phyloP scores from a whole-genome alignment of 176 grass and related monocot species.

The Juncus inflexus region DNA sequence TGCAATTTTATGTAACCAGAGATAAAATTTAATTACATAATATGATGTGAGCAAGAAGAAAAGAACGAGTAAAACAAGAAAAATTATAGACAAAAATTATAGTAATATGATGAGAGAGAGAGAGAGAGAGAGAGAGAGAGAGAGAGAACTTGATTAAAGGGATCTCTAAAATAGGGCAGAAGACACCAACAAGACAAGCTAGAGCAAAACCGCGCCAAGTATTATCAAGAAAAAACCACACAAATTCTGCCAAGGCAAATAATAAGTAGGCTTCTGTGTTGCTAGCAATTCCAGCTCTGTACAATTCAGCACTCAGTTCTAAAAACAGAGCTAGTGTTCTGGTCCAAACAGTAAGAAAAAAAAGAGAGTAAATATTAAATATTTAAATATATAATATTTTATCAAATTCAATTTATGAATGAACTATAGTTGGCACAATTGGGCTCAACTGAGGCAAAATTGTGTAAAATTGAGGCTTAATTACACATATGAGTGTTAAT shows the following conservation, averaged over 20 bases:
- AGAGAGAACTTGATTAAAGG: slow-evolving; percentile 59
- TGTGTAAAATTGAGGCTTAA: background rate
- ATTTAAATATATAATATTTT: too few relatives aligned
- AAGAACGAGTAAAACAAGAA: background rate
- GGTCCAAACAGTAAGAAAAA: slow-evolving; percentile 36
- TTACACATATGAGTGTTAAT: background rate
- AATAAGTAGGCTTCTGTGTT: slow-evolving; percentile 54
- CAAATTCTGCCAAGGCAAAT: slow-evolving; percentile 62
- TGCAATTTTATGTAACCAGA: background rate
- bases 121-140: background rate
- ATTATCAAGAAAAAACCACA: slow-evolving; percentile 70
- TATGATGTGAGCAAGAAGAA: background rate
- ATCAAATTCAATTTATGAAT: too few relatives aligned
- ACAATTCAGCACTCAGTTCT: slow-evolving; percentile 86
- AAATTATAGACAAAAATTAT: background rate
- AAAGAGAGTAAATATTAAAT: slow-evolving; percentile 29
- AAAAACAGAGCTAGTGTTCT: slow-evolving; percentile 71
- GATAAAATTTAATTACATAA: background rate
- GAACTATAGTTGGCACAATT: too few relatives aligned
- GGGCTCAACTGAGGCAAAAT: background rate
- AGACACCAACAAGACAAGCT: slow-evolving; percentile 68
- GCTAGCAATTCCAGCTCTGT: slow-evolving; percentile 52
- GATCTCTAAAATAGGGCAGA: slow-evolving; percentile 75
- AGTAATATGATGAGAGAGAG: background rate
- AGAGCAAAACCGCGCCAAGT: slow-evolving; percentile 81